Percentiles rank a stretch among this genome's conserved stretches.
Evolutionary conservation across 2,329 filamentous ascomycete genomes (phyloP).

Genomic region (Incumbomyces lentus): DNA sequence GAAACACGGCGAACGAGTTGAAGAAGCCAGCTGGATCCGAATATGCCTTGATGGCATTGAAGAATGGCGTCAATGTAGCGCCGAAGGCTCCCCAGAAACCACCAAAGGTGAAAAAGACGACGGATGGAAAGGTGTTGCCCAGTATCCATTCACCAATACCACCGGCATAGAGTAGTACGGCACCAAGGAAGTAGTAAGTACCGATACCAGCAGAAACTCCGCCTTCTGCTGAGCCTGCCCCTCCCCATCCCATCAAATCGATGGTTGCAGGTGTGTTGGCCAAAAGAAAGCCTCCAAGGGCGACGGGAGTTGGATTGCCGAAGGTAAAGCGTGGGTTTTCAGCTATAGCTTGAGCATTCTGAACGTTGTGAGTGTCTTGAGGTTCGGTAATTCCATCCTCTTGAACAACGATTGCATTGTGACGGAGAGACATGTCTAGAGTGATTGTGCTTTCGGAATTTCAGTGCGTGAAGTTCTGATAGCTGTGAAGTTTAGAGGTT

Average conservation of each 20-base stretch:
- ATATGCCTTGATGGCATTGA: slow-evolving; percentile 7
- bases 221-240: slow-evolving; percentile 31
- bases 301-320: slow-evolving; percentile 8
- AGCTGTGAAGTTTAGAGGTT: too few relatives aligned
- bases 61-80: slow-evolving; percentile 8
- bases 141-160: slow-evolving; percentile 25
- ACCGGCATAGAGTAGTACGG: slow-evolving; percentile 19
- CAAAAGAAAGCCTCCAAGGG: slow-evolving; percentile 11
- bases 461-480: too few relatives aligned
- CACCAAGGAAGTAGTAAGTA: slow-evolving; percentile 20
- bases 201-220: slow-evolving; percentile 11
- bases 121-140: slow-evolving; percentile 43
- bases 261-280: slow-evolving; percentile 7
- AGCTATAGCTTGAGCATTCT: not conserved
- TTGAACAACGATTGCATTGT: too few relatives aligned
- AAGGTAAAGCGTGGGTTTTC: not conserved
- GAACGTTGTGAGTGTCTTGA: too few relatives aligned
- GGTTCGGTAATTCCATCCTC: too few relatives aligned
- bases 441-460: too few relatives aligned
- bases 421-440: too few relatives aligned
- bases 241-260: slow-evolving; percentile 43
- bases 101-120: slow-evolving; percentile 29
- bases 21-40: slow-evolving; percentile 7
- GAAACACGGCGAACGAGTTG: slow-evolving; percentile 7
- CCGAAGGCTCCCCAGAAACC: slow-evolving; percentile 5